These are phyloP conservation scores for Teunomyces pallodes DNA, from an alignment of 805 yeast species.

Conservation along the genomic window DNA sequence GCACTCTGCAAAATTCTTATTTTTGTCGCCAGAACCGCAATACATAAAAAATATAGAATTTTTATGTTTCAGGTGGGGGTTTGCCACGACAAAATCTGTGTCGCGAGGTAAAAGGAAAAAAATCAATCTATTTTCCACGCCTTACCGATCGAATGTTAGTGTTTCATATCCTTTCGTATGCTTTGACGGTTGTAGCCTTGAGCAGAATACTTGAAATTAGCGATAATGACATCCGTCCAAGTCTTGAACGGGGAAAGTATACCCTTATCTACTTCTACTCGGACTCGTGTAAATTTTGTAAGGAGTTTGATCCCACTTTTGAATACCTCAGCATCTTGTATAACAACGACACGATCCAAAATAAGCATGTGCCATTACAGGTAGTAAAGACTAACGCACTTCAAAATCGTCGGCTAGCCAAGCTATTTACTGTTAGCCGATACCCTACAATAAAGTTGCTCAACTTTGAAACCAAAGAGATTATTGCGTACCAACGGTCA, in stretches of 20 bases:
- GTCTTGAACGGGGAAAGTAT: slow-evolving; percentile 22
- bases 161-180: not conserved
- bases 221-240: slow-evolving; percentile 10
- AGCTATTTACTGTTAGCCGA: slow-evolving; percentile 37
- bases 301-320: slow-evolving; percentile 30
- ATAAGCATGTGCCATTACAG: slow-evolving; percentile 27
- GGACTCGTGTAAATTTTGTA: slow-evolving; percentile 34
- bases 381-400: slow-evolving; percentile 28
- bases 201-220: slow-evolving; percentile 6
- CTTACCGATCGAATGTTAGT: not conserved
- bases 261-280: slow-evolving; percentile 50
- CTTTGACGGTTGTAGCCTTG: not conserved
- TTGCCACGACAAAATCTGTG: too few relatives aligned
- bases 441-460: slow-evolving; percentile 53
- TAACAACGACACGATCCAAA: slow-evolving; percentile 35
- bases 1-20: not conserved
- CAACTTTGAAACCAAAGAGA: slow-evolving; percentile 38
- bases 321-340: slow-evolving; percentile 43
- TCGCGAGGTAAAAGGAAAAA: not conserved
- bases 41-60: not conserved
- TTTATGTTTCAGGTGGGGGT: not conserved
- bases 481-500: slow-evolving; percentile 33
- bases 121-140: too few relatives aligned
- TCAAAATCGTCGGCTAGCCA: slow-evolving; percentile 29
- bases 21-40: not conserved